Base-by-base conservation (phyloP, 2,329 filamentous ascomycete genomes). In the Lachnellula suecica region DNA sequence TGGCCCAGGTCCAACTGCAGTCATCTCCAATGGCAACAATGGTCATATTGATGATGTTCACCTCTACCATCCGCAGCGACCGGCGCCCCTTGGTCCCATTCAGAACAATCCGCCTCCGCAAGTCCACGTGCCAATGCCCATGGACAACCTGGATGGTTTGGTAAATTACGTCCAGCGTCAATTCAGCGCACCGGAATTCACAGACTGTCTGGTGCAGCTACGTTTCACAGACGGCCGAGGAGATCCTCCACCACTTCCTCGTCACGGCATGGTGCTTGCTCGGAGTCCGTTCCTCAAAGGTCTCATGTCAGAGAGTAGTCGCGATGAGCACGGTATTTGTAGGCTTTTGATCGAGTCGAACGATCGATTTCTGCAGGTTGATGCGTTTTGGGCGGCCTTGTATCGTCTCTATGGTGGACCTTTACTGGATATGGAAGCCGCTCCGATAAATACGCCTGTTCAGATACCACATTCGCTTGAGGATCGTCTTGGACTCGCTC, bases 361-460 rank as follows among this genome's bases (percentile, higher is more conserved):
- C 47, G 79, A 80, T 64, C 72, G 74, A 27, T 83, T 78, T 68
- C 66, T 84, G 24, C 74, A 76, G 22, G 73, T 78, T 3, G 79
- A 84, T 60, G 72, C 78, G 1, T 83, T 84, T 64, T 79, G 77
- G 67, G 75, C 75, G 64, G 78, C 79, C 2, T 69, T 81, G n/a
- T 80, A 83, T 61, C 72, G 76, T 41, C 70, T 85, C 4, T 85
- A 85, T 57, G 77, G 81, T 25, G 72, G 75, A 50, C 76, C 78
- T 0, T 70, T 84, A 4, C 70, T 82, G 17, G 63, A 66, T 50
- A 65, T 61, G 25, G 60, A 62, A 47, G 47, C 52, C 11, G 50
- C 51, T 44, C 38, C 51, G 24, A 46, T 52, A 31, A 52, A 57
- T n/a, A 17, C 54, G 37, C 63, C 60, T 48, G 64, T 54, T 57